Conservation (phyloP, 108 stramenopile species). For the Pseudonitzschia multiseries region DNA sequence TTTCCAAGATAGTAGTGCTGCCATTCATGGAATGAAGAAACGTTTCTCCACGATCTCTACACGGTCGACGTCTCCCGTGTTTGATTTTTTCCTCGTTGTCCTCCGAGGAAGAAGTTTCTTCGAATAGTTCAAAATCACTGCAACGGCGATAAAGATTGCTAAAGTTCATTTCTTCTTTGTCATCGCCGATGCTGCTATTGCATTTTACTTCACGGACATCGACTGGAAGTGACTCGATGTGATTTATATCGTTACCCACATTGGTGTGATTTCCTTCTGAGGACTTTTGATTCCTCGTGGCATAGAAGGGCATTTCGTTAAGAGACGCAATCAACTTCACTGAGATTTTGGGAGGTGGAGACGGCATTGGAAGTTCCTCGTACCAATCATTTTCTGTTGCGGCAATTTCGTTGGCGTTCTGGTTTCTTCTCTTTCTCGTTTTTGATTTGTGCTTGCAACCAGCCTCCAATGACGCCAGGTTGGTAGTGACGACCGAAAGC, state of each 20-base stretch:
- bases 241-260: neutral
- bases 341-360: neutral
- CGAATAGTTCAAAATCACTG: conserved; percentile 2
- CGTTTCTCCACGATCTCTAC: neutral
- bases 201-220: neutral
- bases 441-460: neutral
- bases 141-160: neutral
- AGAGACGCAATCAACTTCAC: conserved; percentile 6
- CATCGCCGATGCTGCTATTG: neutral
- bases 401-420: neutral
- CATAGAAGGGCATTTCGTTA: conserved; percentile 34
- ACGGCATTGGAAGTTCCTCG: neutral
- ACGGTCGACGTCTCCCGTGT: neutral
- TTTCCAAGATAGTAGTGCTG: neutral
- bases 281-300: conserved; percentile 8
- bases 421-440: neutral
- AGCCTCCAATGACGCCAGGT: neutral
- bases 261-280: neutral
- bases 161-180: neutral
- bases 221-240: neutral
- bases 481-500: neutral
- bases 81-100: neutral
- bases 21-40: neutral
- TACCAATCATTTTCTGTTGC: neutral
- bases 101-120: conserved; percentile 3